Percentiles rank a stretch among this genome's conserved stretches.
Conservation (phyloP, 495 filamentous ascomycete genomes). For the Pyrenopolyporus hunteri region DNA sequence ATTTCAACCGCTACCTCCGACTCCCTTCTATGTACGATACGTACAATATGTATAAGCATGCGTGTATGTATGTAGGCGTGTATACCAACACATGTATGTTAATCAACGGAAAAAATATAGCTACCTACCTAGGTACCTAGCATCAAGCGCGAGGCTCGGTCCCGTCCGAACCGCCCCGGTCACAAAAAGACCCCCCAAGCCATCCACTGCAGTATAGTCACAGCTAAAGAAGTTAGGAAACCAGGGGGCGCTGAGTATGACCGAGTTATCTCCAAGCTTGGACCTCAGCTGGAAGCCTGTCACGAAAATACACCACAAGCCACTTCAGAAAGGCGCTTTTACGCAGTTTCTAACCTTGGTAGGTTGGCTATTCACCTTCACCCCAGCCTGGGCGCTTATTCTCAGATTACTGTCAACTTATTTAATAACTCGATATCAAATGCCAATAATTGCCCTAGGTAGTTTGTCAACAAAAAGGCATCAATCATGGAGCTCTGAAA, state of each 20-base stretch:
- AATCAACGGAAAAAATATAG: too few relatives aligned
- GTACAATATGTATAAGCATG: background rate
- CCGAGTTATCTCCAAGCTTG: background rate
- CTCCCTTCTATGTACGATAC: background rate
- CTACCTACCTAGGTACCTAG: too few relatives aligned
- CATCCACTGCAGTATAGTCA: background rate
- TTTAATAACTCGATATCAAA: background rate
- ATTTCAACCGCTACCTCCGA: conserved; percentile 10
- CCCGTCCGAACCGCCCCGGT: conserved; percentile 3
- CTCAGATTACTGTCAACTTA: background rate
- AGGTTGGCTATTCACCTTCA: background rate
- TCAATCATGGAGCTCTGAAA: background rate
- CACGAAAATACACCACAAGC: conserved; percentile 6
- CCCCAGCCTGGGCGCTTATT: background rate
- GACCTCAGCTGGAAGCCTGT: background rate
- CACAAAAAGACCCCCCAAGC: background rate
- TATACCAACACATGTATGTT: too few relatives aligned
- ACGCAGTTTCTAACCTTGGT: background rate
- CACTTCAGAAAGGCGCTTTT: background rate
- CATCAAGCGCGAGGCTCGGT: conserved; percentile 18
- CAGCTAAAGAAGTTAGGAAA: conserved; percentile 11
- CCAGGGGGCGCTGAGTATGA: background rate
- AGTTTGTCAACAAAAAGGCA: background rate
- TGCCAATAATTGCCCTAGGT: too few relatives aligned
- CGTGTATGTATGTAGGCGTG: too few relatives aligned